Conservation (phyloP, 345 rosid species). For the Gossypium herbaceum region DNA sequence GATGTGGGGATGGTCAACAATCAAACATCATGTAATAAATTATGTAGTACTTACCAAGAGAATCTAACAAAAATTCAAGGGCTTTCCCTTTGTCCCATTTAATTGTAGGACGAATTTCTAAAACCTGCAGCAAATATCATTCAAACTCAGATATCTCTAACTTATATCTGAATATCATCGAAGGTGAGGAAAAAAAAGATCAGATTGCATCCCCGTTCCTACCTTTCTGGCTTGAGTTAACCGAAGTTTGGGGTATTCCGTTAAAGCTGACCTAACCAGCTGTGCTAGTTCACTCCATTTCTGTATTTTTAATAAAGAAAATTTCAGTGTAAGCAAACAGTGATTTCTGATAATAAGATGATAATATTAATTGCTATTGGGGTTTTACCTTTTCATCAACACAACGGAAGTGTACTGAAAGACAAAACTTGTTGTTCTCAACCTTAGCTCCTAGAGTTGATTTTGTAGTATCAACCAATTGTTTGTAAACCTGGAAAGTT, state of each 20-base stretch:
- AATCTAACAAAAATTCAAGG: slow-evolving; percentile 80
- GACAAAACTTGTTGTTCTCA: slow-evolving; percentile 84
- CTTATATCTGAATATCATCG: neutral
- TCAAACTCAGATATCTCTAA: slow-evolving; percentile 11
- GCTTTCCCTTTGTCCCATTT: slow-evolving; percentile 98
- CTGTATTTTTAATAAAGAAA: slow-evolving; percentile 27
- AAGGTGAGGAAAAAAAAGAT: neutral
- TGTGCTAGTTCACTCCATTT: slow-evolving; percentile 71
- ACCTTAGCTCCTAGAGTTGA: slow-evolving; percentile 68
- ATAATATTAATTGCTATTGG: neutral
- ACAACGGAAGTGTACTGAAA: slow-evolving; percentile 84
- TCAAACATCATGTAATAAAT: neutral
- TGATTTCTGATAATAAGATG: neutral
- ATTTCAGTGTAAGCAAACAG: neutral
- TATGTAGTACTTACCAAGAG: slow-evolving; percentile 56
- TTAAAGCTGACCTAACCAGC: slow-evolving; percentile 57
- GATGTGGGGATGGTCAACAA: neutral
- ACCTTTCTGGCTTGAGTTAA: slow-evolving; percentile 84
- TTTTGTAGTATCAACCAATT: slow-evolving; percentile 59
- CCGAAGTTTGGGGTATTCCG: slow-evolving; percentile 61
- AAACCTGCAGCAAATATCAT: slow-evolving; percentile 41
- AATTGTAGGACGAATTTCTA: slow-evolving; percentile 85
- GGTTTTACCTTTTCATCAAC: slow-evolving; percentile 66
- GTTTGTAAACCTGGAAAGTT: slow-evolving; percentile 45
- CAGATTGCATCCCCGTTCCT: neutral